Base-by-base conservation (phyloP, 352 stramenopile genomes). In the Phytophthora fragariaefolia region DNA sequence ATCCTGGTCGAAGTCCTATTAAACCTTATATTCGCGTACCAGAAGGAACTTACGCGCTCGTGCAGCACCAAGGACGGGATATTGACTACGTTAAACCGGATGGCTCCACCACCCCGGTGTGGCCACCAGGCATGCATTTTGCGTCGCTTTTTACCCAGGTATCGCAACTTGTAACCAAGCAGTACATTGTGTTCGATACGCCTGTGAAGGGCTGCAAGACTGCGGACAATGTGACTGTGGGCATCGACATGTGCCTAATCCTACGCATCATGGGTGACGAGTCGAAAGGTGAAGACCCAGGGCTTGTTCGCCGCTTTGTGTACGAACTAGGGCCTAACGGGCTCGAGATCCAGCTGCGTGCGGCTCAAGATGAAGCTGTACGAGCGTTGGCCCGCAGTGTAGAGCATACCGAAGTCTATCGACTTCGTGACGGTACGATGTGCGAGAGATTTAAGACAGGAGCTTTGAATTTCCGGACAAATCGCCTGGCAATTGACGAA, bases 191-290 rank as follows among this genome's bases (percentile, higher is more conserved):
- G 8, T 95, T 93, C 51, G 79, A 94, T 53, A 92, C 84, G 4
- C 82, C 83, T 3, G 83, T 97, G 8, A 92, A 95, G 56, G 87
- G 83, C 32, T 96, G 88, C 72, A 92, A 93, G 72, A 96, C 90
- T 3, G 76, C 79, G 0, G 90, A 96, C 69, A 83, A 96, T 57
- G 87, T 96, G 22, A 92, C 83, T 1, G 85, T 96, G 9, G 50
- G 71, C n/a, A 95, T 97, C 43, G 84, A 97, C 56, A 87, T 97
- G 60, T 89, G 80, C 26, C 71, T 95, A 18, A 80, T 95, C 10
- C 69, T 97, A 4, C 80, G 88, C 7, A 95, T 96, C 71, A 95
- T 94, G 83, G 86, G 86, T 17, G 85, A 95, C 51, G 71, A 73
- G 40, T 58, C 67, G 12, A 87, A 87, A 17, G 85, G 82, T 17